Evolutionary conservation across 1,284 basidiomycete species (phyloP).

Genomic region (Bjerkandera adusta): DNA sequence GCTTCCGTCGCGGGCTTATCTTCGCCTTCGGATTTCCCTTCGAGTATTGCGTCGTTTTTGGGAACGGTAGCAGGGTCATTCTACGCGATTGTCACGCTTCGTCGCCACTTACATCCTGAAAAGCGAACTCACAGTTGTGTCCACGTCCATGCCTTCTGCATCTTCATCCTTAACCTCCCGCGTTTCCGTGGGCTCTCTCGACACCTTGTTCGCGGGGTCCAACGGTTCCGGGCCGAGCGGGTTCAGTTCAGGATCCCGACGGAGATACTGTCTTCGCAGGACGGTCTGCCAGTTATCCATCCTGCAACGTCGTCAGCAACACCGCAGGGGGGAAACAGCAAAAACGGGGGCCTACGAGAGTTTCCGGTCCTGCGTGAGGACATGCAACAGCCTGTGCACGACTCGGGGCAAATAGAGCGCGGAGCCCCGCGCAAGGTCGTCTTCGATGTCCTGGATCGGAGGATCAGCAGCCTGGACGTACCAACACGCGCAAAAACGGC

Average conservation of each 20-base stretch:
- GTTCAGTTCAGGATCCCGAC: slow-evolving; percentile 65
- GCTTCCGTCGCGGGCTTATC: neutral
- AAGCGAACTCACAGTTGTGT: neutral
- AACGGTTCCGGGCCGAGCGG: slow-evolving; percentile 61
- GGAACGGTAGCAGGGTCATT: neutral
- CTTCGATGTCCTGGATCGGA: slow-evolving; percentile 64
- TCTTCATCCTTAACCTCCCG: slow-evolving; percentile 2
- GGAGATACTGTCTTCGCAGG: slow-evolving; percentile 69
- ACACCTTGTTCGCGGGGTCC: slow-evolving; percentile 23
- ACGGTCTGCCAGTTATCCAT: slow-evolving; percentile 73
- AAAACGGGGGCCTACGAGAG: slow-evolving; percentile 54
- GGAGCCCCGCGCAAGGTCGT: slow-evolving; percentile 63
- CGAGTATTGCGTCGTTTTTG: neutral
- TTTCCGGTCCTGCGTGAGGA: slow-evolving; percentile 78
- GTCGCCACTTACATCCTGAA: too few relatives aligned
- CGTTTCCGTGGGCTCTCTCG: slow-evolving; percentile 25
- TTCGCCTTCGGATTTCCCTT: slow-evolving; percentile 6
- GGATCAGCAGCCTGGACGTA: slow-evolving; percentile 1
- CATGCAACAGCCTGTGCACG: slow-evolving; percentile 69
- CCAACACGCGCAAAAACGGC: slow-evolving; percentile 11
- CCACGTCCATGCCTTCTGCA: too few relatives aligned
- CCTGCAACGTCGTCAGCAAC: slow-evolving; percentile 36
- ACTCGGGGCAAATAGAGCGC: slow-evolving; percentile 64
- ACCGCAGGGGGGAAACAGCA: slow-evolving; percentile 13
- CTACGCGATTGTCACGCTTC: neutral